Evolutionary conservation across 2,329 filamentous ascomycete species (phyloP).

Genomic region (Cordyceps pruinosa): DNA sequence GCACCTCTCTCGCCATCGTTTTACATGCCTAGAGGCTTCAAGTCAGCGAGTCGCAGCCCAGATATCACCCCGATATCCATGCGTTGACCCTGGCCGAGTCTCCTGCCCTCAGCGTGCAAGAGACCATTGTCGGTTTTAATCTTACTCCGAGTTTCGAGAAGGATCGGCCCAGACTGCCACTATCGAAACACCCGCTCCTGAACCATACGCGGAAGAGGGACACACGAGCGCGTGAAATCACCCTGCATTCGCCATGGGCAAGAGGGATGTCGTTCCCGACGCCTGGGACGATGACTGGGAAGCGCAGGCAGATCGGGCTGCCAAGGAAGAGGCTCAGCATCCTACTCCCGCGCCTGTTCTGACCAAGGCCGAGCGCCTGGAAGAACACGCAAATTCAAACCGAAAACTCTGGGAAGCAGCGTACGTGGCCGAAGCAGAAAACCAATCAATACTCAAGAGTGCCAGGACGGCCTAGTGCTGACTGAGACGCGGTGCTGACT

Average conservation of each 20-base stretch:
- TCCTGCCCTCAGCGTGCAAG: slow-evolving; percentile 10
- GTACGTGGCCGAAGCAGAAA: slow-evolving; percentile 42
- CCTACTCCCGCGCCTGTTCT: slow-evolving; percentile 37
- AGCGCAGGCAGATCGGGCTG: slow-evolving; percentile 57
- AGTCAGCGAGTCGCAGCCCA: not conserved
- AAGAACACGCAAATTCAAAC: slow-evolving; percentile 76
- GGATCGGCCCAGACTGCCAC: not conserved
- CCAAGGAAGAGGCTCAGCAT: slow-evolving; percentile 29
- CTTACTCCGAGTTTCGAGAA: not conserved
- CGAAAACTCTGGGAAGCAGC: slow-evolving; percentile 84
- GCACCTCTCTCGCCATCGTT: not conserved
- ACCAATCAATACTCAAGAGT: not conserved
- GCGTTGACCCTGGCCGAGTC: slow-evolving; percentile 10
- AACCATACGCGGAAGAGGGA: not conserved
- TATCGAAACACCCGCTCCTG: not conserved
- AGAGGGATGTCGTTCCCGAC: slow-evolving; percentile 49
- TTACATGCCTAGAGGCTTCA: not conserved
- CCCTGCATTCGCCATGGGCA: not conserved
- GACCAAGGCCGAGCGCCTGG: slow-evolving; percentile 69
- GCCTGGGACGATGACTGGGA: slow-evolving; percentile 96
- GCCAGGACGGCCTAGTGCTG: not conserved
- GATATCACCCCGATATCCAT: not conserved
- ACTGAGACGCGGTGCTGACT: too few species aligned
- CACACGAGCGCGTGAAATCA: not conserved
- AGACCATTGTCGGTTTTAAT: not conserved